Conservation (phyloP, 768 basidiomycete genomes). For the Mycena epipterygia region DNA sequence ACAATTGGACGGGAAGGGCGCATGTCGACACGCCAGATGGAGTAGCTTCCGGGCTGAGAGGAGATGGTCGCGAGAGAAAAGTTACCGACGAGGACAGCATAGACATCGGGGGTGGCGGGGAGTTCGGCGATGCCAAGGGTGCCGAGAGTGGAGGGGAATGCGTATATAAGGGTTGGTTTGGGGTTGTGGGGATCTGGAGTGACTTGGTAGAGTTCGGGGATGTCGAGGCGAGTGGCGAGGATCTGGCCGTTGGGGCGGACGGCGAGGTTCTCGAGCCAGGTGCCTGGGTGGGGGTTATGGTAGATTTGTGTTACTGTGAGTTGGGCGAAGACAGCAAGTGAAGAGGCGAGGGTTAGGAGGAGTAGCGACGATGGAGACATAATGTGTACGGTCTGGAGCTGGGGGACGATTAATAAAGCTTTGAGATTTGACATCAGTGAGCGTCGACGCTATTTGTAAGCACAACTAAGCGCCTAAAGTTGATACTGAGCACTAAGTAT, state of each 20-base stretch:
- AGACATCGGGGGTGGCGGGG: constrained; percentile 24
- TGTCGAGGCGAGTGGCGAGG: constrained; percentile 26
- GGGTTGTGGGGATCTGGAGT: constrained; percentile 25
- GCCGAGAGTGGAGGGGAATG: constrained; percentile 22
- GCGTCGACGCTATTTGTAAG: constrained; percentile 19
- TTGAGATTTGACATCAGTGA: constrained; percentile 16
- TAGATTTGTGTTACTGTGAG: constrained; percentile 25
- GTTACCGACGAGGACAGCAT: constrained; percentile 25
- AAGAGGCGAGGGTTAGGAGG: constrained; percentile 14
- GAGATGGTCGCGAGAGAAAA: constrained; percentile 23
- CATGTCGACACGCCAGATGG: constrained; percentile 22
- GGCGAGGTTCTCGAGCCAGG: constrained; percentile 25
- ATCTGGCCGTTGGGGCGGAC: constrained; percentile 26
- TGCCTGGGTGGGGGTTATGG: constrained; percentile 25
- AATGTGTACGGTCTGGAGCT: constrained; percentile 18
- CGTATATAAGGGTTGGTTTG: constrained; percentile 22
- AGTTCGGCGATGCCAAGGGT: constrained; percentile 24
- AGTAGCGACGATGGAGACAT: constrained; percentile 22
- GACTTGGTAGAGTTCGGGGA: constrained; percentile 23
- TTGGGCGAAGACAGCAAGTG: constrained; percentile 22
- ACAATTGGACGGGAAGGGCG: constrained; percentile 23
- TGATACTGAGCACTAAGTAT: not conserved
- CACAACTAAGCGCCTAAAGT: not conserved
- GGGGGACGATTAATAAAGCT: constrained; percentile 20
- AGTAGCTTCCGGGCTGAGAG: constrained; percentile 25